Evolutionary conservation across 2,329 filamentous ascomycete genomes (phyloP), one percentile per base, ranked within the genome.

Genomic region (Fusarium guadeloupense): DNA sequence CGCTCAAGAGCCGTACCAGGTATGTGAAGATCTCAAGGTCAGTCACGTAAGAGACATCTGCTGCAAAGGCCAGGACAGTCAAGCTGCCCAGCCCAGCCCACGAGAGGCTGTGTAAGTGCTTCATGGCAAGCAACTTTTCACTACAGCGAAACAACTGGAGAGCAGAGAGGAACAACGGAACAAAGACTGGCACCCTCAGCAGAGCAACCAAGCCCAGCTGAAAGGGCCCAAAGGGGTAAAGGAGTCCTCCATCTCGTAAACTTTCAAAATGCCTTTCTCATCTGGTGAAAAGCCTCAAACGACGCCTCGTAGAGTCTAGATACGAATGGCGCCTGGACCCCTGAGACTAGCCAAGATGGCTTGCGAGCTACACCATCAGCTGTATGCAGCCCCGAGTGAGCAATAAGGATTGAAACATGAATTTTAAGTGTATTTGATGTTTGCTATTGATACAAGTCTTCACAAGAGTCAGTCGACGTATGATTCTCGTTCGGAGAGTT

Each of bases 1-100:
- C 5, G 10, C 28, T 20, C 6, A 33, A 25, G 20, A 33, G 52
- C 2, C 73, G 16, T 74, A 81, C 78, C 66, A 82, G 66, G 8
- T 74, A 64, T 12, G 75, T 76, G 61, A 71, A 82, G 35, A 80
- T 74, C 8, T 72, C 62, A 3, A 82, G 72, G 39, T 81, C 80
- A 0, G 78, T 81, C 59, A 81, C 75, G 50, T 80, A 81, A 21
- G 75, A 75, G n/a, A 79, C 59, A 20, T 72, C 67, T 17, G 58
- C 55, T 16, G 63, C 64, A 23, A 21, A 17, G 17, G 52, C 42
- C 39, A 58, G 39, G 33, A 43, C 26, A 19, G 48, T 42, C 35
- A 67, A 45, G 17, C 38, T 40, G 9, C 42, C 25, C 16, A 66
- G 26, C 7, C 17, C 13, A 51, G 42, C 42, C 54, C 49, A 40